phyloP scores from a whole-genome alignment of 805 yeast genomes.

The Pichia phayaonensis region DNA sequence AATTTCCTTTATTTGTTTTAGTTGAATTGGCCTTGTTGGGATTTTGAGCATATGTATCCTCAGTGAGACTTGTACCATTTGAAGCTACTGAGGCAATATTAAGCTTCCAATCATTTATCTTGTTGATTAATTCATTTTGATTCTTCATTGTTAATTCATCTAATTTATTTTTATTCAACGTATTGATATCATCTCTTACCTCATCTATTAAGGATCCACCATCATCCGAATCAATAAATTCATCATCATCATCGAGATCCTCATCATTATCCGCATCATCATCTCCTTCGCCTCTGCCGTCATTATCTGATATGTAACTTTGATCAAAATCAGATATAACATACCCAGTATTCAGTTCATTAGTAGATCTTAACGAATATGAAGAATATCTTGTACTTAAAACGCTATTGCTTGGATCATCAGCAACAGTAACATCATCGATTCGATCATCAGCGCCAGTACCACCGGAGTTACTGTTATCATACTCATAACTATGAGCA shows the following conservation, averaged over 20 bases:
- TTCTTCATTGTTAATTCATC: neutral
- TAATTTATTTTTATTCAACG: neutral
- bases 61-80: neutral
- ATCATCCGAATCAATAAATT: constrained; percentile 23
- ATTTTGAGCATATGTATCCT: neutral
- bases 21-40: neutral
- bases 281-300: neutral
- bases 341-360: constrained; percentile 7
- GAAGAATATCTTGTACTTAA: constrained; percentile 5
- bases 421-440: neutral
- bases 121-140: constrained; percentile 3
- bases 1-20: too few relatives aligned
- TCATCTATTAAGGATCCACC: constrained; percentile 1
- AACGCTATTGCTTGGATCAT: neutral
- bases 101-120: constrained; percentile 5
- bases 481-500: neutral
- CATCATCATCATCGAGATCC: constrained; percentile 23
- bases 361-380: neutral
- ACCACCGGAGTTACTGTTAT: neutral
- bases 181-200: neutral
- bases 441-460: neutral
- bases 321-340: constrained; percentile 13
- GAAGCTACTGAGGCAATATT: neutral
- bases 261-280: neutral
- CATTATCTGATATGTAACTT: constrained; percentile 3